These are phyloP conservation scores for Amanita rubescens DNA, from an alignment of 768 basidiomycete genomes.

Conservation along the genomic window DNA sequence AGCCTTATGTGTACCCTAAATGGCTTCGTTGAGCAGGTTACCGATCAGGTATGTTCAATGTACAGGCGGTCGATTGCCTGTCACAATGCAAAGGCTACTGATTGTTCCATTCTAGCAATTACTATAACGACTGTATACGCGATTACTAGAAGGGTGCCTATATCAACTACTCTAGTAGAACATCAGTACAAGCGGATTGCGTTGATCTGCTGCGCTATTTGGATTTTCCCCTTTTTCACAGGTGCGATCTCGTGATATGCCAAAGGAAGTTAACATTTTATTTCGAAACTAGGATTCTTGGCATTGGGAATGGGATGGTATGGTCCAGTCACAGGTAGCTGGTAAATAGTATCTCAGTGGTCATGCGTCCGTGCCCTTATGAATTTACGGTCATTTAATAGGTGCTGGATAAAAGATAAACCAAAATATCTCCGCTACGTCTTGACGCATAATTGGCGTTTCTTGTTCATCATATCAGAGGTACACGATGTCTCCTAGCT, in stretches of 20 bases:
- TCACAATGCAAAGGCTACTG: constrained; percentile 6
- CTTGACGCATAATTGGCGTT: constrained; percentile 10
- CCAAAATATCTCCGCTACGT: constrained; percentile 11
- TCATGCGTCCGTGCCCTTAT: not conserved
- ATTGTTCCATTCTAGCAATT: constrained; percentile 7
- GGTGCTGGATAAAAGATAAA: constrained; percentile 9
- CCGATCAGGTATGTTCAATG: constrained; percentile 5
- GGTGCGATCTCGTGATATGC: not conserved
- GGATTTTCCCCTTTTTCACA: constrained; percentile 5
- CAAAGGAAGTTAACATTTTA: not conserved
- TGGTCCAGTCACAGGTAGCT: constrained; percentile 9
- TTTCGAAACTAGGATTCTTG: constrained; percentile 4
- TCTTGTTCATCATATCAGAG: constrained; percentile 9
- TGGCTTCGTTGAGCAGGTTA: constrained; percentile 9
- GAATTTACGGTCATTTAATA: not conserved
- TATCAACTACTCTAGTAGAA: not conserved
- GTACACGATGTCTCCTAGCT: constrained; percentile 14
- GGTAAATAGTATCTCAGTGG: constrained; percentile 1
- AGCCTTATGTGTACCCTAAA: constrained; percentile 8
- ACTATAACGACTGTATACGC: not conserved
- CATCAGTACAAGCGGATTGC: not conserved
- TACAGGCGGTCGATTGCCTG: not conserved
- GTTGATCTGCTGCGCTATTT: not conserved
- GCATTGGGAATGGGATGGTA: constrained; percentile 11
- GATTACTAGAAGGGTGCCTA: not conserved